A percentile compares a stretch with the other conserved stretches of the same genome.
Conservation (phyloP, 1,284 basidiomycete genomes). For the Schizophyllum amplum region DNA sequence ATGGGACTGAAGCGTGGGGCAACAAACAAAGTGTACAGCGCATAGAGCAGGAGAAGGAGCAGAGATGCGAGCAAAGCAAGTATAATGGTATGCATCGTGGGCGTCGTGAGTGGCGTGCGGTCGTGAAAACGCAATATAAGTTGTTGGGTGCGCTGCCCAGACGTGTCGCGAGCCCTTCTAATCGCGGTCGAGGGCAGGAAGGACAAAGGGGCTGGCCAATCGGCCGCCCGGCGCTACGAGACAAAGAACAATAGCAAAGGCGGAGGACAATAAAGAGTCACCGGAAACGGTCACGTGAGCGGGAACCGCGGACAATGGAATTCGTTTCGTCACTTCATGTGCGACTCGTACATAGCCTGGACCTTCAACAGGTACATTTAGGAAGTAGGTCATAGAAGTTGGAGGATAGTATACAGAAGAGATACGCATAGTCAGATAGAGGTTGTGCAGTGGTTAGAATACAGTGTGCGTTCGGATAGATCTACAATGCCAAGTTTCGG, state of each 20-base stretch:
- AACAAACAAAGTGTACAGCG: conserved; percentile 21
- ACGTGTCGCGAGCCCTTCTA: not conserved
- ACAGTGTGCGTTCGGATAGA: no score
- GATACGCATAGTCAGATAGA: no score
- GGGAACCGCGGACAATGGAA: no score
- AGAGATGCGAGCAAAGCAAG: conserved; percentile 17
- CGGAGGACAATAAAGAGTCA: not conserved
- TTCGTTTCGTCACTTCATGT: no score
- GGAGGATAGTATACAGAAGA: no score
- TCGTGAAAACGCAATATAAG: not conserved
- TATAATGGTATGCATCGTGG: conserved; percentile 12
- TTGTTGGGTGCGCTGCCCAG: not conserved
- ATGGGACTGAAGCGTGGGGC: conserved; percentile 43
- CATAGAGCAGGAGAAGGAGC: conserved; percentile 21
- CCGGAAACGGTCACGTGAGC: not conserved
- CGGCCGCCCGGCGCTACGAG: not conserved
- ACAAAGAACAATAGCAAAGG: conserved; percentile 4
- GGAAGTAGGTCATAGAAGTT: no score
- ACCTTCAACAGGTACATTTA: no score
- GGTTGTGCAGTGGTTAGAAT: no score
- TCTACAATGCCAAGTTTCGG: no score
- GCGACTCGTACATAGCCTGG: no score
- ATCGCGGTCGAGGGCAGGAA: not conserved
- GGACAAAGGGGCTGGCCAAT: not conserved
- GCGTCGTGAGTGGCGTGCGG: not conserved